Evolutionary conservation across 257 asterid species (phyloP).

Genomic region (Oldenlandia corymbosa): DNA sequence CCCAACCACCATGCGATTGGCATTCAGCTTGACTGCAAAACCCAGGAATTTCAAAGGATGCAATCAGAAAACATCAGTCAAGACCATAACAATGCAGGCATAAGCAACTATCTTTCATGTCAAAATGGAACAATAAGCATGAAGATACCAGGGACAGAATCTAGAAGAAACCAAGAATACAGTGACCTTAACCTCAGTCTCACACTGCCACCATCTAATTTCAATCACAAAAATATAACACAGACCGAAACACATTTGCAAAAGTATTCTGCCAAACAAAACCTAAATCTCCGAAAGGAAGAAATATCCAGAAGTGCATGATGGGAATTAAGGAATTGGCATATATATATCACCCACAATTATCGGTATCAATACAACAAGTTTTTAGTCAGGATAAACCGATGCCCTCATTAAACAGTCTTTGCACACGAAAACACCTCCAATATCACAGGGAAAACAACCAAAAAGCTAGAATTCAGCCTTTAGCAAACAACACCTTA

Average conservation of each 20-base stretch:
- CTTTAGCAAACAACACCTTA: no score
- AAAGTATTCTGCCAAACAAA: neutral
- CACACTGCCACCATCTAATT: neutral
- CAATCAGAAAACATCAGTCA: neutral
- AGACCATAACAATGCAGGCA: neutral
- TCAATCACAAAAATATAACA: no score
- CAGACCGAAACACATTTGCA: no score
- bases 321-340: neutral
- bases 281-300: neutral
- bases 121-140: neutral
- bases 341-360: neutral
- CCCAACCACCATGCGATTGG: conserved; percentile 81
- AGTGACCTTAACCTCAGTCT: no score
- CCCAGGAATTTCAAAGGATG: neutral
- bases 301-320: no score
- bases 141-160: neutral
- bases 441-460: no score
- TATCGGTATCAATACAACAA: no score
- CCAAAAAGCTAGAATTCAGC: no score
- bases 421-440: no score
- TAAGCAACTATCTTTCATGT: neutral
- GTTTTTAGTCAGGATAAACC: neutral
- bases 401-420: neutral
- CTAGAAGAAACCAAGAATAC: no score
- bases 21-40: conserved; percentile 64